phyloP scores from a whole-genome alignment of 225 moss, liverwort and hornwort species.

The Asterella californica region DNA sequence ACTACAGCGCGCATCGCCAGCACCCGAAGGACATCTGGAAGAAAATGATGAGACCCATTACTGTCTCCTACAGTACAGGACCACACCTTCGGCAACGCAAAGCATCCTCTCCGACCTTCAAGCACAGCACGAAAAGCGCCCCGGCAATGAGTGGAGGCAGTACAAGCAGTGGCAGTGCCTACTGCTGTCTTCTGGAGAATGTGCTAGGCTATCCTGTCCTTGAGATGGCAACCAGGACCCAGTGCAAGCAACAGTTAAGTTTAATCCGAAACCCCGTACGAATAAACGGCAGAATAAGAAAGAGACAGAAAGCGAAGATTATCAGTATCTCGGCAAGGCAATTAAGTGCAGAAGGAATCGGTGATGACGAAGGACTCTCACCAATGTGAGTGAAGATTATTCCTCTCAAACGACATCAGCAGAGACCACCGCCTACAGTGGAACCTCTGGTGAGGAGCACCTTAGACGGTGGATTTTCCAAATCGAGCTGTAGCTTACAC shows the following conservation, averaged over 20 bases:
- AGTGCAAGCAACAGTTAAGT: neutral
- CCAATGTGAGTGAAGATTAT: neutral
- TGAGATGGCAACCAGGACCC: neutral
- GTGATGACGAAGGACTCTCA: conserved; percentile 4
- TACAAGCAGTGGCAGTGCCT: neutral
- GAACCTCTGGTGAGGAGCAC: neutral
- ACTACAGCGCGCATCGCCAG: neutral
- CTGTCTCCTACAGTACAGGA: neutral
- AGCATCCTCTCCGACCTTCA: neutral
- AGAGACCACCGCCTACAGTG: neutral
- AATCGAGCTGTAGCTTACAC: neutral
- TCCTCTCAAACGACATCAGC: neutral
- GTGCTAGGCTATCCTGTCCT: neutral
- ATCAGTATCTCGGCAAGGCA: neutral
- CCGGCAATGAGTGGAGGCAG: neutral
- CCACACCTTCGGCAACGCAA: neutral
- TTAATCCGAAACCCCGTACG: neutral
- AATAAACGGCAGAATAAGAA: neutral
- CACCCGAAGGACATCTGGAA: neutral
- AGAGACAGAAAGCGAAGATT: neutral
- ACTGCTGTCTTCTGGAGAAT: neutral
- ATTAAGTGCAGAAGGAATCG: neutral
- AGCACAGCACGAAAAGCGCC: neutral
- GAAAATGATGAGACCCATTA: neutral
- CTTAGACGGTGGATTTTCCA: neutral